Percentiles rank a stretch among this genome's conserved stretches.
Evolutionary conservation across 257 asterid species (phyloP).

Genomic region (Striga asiatica): DNA sequence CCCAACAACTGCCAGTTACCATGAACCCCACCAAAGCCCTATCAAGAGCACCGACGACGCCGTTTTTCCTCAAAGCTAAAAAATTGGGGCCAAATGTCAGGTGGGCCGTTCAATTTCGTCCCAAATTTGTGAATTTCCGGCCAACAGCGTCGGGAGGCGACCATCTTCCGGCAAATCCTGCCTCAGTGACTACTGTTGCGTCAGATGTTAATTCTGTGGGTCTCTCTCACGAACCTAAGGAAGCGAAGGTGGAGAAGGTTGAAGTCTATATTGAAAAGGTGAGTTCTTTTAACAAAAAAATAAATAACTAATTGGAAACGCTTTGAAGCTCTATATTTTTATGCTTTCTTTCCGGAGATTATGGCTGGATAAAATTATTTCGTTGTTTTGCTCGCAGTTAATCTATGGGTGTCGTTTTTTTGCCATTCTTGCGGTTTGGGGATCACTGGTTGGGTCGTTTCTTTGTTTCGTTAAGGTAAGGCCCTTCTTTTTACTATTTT

Average conservation of each 20-base stretch:
- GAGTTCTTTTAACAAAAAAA: too few species aligned
- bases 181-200: conserved; percentile 23
- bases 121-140: not conserved
- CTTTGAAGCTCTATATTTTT: not conserved
- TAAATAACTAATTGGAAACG: too few species aligned
- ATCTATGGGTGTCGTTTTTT: conserved; percentile 77
- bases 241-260: conserved; percentile 20
- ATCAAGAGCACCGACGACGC: too few species aligned
- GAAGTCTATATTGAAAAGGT: conserved; percentile 68
- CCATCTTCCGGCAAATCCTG: too few species aligned
- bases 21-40: too few species aligned
- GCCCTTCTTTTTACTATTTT: not conserved
- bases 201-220: conserved; percentile 28
- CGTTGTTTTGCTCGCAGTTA: conserved; percentile 31
- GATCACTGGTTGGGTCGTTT: conserved; percentile 73
- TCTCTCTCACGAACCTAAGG: conserved; percentile 13
- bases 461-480: conserved; percentile 75
- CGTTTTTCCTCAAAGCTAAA: too few species aligned
- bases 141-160: too few species aligned
- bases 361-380: not conserved
- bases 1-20: too few species aligned
- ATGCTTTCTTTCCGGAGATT: not conserved
- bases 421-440: conserved; percentile 89
- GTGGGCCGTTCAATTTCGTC: not conserved
- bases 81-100: too few species aligned